phyloP scores from a whole-genome alignment of 1,139 yeast genomes.

The Ogataea hybrid region DNA sequence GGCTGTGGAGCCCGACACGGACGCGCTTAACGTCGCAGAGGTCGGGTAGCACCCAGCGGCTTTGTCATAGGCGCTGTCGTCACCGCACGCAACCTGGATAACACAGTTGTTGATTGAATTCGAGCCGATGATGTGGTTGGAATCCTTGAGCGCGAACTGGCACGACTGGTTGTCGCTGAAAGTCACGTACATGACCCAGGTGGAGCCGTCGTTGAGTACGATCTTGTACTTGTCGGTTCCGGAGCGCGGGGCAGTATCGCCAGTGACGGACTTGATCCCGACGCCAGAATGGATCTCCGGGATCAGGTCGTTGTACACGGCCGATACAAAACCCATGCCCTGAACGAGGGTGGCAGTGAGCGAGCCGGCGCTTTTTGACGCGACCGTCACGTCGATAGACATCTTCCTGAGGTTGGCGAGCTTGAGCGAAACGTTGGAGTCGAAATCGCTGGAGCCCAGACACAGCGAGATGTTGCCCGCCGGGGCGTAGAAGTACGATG shows the following conservation, averaged over 20 bases:
- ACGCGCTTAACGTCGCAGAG: slow-evolving; percentile 30
- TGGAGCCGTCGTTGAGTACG: slow-evolving; percentile 35
- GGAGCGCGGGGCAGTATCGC: slow-evolving; percentile 34
- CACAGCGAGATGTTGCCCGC: slow-evolving; percentile 32
- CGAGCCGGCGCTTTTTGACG: no score
- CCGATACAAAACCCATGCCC: slow-evolving; percentile 79
- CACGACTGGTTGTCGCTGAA: slow-evolving; percentile 36
- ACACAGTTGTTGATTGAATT: slow-evolving; percentile 37
- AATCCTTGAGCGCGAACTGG: slow-evolving; percentile 42
- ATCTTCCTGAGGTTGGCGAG: slow-evolving; percentile 29
- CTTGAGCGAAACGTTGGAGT: slow-evolving; percentile 20
- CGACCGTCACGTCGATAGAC: slow-evolving; percentile 29
- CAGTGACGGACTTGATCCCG: slow-evolving; percentile 36
- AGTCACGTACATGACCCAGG: slow-evolving; percentile 46
- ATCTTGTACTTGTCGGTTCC: slow-evolving; percentile 45
- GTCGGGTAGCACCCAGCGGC: slow-evolving; percentile 50
- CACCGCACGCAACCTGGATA: slow-evolving; percentile 37
- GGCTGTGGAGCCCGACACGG: slow-evolving; percentile 32
- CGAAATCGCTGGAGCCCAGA: slow-evolving; percentile 32
- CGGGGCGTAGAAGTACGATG: slow-evolving; percentile 34
- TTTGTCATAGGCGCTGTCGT: no score
- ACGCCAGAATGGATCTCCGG: slow-evolving; percentile 53
- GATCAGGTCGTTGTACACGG: slow-evolving; percentile 53
- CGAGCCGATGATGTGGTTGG: slow-evolving; percentile 51
- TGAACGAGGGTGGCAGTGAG: slow-evolving; percentile 48